A percentile compares a stretch with the other conserved stretches of the same genome.
Conservation (phyloP, 1,139 yeast genomes). For the Yamadazyma oceani region DNA sequence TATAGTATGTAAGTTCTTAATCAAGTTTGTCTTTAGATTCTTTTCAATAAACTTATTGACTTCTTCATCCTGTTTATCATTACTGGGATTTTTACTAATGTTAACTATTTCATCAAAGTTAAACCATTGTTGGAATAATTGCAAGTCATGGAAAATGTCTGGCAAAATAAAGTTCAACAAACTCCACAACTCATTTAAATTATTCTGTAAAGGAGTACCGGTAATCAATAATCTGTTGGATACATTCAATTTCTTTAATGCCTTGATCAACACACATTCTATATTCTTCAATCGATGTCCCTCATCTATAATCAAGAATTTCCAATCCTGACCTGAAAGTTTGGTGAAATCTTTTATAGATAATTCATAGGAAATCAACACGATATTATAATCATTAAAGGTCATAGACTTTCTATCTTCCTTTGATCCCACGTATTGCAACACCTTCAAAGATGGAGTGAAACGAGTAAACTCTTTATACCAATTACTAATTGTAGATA, state of each 20-base stretch:
- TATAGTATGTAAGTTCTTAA: slow-evolving; percentile 80
- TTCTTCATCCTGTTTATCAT: slow-evolving; percentile 35
- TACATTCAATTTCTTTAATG: slow-evolving; percentile 64
- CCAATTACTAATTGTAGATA: slow-evolving; percentile 90
- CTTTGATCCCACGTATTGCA: slow-evolving; percentile 68
- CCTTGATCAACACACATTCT: slow-evolving; percentile 70
- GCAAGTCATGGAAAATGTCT: slow-evolving; percentile 87
- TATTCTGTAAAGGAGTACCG: slow-evolving; percentile 93
- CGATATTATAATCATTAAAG: slow-evolving; percentile 40
- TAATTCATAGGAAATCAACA: slow-evolving; percentile 82
- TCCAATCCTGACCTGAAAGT: slow-evolving; percentile 60
- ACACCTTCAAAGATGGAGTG: slow-evolving; percentile 67
- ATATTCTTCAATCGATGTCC: slow-evolving; percentile 89
- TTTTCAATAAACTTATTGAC: slow-evolving; percentile 50
- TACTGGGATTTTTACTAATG: slow-evolving; percentile 26
- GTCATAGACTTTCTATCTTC: slow-evolving; percentile 45
- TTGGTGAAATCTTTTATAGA: slow-evolving; percentile 63
- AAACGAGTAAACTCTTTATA: slow-evolving; percentile 64
- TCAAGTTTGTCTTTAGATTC: slow-evolving; percentile 64
- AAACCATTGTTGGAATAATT: slow-evolving; percentile 90
- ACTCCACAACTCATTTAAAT: slow-evolving; percentile 87
- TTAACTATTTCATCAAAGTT: slow-evolving; percentile 62
- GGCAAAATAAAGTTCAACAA: slow-evolving; percentile 85
- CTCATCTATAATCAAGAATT: slow-evolving; percentile 88
- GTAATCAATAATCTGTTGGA: slow-evolving; percentile 76